Evolutionary conservation across 768 basidiomycete genomes (phyloP), one percentile per base, ranked within the genome.

Genomic region (Galerina marginata): DNA sequence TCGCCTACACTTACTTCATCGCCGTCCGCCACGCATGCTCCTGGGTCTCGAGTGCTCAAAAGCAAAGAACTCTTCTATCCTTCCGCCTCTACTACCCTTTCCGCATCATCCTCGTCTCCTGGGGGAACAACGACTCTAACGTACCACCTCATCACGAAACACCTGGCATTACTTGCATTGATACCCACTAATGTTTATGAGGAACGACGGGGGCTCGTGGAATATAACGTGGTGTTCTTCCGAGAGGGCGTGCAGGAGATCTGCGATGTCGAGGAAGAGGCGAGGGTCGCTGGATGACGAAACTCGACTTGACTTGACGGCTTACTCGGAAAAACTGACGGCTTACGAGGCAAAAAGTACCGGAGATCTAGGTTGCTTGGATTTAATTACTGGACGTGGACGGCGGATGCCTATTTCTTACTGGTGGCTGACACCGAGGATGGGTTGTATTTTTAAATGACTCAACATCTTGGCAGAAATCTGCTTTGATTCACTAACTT

Each of bases 221-320:
- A 95, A 69, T 94, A 90, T 74, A 95, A 95, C 67, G 89, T 95
- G 2, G 88, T 92, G 39, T 93, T 88, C 73, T 91, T 95, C 71
- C 75, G 93, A 66, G 89, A 88, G 71, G 93, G 93, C 0, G 84
- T 93, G 50, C 85, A 90, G 72, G 91, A 93, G 74, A 92, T 95
- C 43, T 89, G 88, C 65, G 83, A 87, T 51, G 85, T 92, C 9
- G 92, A 93, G 70, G 82, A 78, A 62, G 88, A 91, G 67, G 73
- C 72, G 11, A 75, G 82, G 59, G 75, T 71, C n/a, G 75, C 72
- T 43, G 74, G 71, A 59, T 78, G 20, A 38, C 14, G 46, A 6
- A 4, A 37, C 26, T 42, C 26, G 16, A 23, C n/a, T 36, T 39
- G 20, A 20, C 43, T 20, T 5, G 43, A 44, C 4, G 4, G 43